Conservation (phyloP, 2,329 filamentous ascomycete genomes). For the Dactylellina sp. region DNA sequence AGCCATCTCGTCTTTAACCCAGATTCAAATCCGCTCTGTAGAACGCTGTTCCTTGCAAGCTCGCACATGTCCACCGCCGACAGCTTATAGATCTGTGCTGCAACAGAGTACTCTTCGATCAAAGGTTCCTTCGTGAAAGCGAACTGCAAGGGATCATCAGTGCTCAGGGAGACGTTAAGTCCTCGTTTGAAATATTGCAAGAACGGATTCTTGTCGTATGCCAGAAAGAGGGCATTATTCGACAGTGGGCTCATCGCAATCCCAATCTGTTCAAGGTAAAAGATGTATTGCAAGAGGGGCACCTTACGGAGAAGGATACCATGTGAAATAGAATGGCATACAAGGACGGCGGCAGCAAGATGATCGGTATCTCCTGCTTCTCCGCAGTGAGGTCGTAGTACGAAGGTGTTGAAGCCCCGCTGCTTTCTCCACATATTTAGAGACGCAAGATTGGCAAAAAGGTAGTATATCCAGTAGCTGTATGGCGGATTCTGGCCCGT, state of each 20-base stretch:
- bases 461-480: slow-evolving; percentile 98
- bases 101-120: slow-evolving; percentile 97
- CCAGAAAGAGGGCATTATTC: slow-evolving; percentile 95
- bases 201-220: slow-evolving; percentile 97
- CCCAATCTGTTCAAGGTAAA: slow-evolving; percentile 97
- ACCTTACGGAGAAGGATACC: slow-evolving; percentile 93
- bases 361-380: slow-evolving; percentile 98
- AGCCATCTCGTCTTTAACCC: slow-evolving; percentile 92
- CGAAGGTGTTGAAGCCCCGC: slow-evolving; percentile 94
- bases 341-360: slow-evolving; percentile 87
- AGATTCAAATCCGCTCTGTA: slow-evolving; percentile 92
- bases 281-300: slow-evolving; percentile 93
- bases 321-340: slow-evolving; percentile 96
- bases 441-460: slow-evolving; percentile 92
- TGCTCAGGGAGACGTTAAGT: slow-evolving; percentile 93
- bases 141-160: slow-evolving; percentile 96
- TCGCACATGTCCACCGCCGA: slow-evolving; percentile 99
- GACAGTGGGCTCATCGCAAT: slow-evolving; percentile 99
- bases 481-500: slow-evolving; percentile 97
- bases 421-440: slow-evolving; percentile 91
- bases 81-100: slow-evolving; percentile 97
- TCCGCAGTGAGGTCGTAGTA: slow-evolving; percentile 91
- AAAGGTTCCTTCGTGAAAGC: slow-evolving; percentile 98
- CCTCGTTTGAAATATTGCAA: slow-evolving; percentile 94
- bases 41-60: slow-evolving; percentile 92